Evolutionary conservation across 192 early-diverging fungal genomes (phyloP).

Genomic region (Cladochytrium replicatum): DNA sequence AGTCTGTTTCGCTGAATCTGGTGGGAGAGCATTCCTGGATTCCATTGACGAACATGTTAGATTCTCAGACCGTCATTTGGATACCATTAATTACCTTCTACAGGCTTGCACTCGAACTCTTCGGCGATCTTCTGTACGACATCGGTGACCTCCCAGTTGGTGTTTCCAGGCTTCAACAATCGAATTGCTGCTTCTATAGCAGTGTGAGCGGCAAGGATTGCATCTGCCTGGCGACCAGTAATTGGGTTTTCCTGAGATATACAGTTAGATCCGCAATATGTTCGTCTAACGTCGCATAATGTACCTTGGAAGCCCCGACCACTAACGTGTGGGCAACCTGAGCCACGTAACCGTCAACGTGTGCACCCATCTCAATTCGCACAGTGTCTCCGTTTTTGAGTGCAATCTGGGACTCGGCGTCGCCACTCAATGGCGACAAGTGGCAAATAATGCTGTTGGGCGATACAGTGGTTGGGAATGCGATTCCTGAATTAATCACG

Average conservation of each 20-base stretch:
- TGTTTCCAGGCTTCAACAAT: constrained; percentile 76
- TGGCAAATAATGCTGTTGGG: constrained; percentile 80
- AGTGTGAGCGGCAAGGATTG: constrained; percentile 74
- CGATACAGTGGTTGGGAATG: constrained; percentile 87
- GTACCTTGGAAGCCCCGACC: constrained; percentile 61
- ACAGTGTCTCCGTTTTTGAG: constrained; percentile 85
- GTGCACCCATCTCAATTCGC: constrained; percentile 83
- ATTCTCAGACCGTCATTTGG: constrained; percentile 16
- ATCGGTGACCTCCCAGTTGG: constrained; percentile 62
- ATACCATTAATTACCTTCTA: constrained; percentile 50
- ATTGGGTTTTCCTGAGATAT: constrained; percentile 39
- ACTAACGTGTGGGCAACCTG: constrained; percentile 82
- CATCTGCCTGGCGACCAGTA: constrained; percentile 77
- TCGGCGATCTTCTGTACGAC: constrained; percentile 65
- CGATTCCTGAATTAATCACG: constrained; percentile 49
- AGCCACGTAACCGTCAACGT: constrained; percentile 86
- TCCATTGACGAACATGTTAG: constrained; percentile 1
- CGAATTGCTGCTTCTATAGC: constrained; percentile 78
- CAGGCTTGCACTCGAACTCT: constrained; percentile 76
- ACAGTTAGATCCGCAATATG: constrained; percentile 7
- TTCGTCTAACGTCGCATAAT: neutral
- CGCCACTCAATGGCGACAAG: constrained; percentile 72
- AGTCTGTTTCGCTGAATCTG: constrained; percentile 77
- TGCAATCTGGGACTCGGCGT: constrained; percentile 49
- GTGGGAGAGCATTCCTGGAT: constrained; percentile 69